Conservation (phyloP, 1,284 basidiomycete species). For the Marasmius fiardii region DNA sequence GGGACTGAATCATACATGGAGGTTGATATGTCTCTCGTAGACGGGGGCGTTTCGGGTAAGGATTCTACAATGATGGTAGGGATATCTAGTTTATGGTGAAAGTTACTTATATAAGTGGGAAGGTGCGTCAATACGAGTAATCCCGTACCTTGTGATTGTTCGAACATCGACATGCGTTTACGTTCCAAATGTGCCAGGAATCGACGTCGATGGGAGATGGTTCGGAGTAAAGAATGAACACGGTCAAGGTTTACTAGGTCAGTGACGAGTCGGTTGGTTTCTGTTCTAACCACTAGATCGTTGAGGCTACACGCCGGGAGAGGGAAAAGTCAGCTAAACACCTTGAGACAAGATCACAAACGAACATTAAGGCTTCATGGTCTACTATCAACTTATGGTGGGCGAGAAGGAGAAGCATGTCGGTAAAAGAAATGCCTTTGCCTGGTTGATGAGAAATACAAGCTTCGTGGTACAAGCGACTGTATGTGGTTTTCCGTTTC, state of each 20-base stretch:
- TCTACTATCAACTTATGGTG: conserved; percentile 94
- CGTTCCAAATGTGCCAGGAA: conserved; percentile 52
- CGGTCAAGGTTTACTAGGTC: conserved; percentile 84
- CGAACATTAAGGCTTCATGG: conserved; percentile 82
- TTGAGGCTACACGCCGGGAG: not conserved
- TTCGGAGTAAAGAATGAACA: conserved; percentile 75
- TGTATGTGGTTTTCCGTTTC: conserved; percentile 67
- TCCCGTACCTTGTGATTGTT: conserved; percentile 27
- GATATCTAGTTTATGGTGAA: conserved; percentile 41
- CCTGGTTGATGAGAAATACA: conserved; percentile 68
- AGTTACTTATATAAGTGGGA: conserved; percentile 7
- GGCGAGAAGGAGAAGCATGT: conserved; percentile 86
- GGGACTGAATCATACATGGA: conserved; percentile 41
- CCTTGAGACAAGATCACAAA: conserved; percentile 3
- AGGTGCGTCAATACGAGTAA: conserved; percentile 10
- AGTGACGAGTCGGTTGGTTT: conserved; percentile 76
- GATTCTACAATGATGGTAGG: conserved; percentile 66
- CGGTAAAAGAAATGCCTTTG: conserved; percentile 86
- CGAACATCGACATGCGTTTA: conserved; percentile 19
- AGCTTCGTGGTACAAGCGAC: conserved; percentile 83
- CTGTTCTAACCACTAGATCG: conserved; percentile 44
- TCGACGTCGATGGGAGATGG: conserved; percentile 69
- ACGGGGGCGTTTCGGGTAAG: conserved; percentile 45
- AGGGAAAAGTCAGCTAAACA: not conserved
- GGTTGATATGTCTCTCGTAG: conserved; percentile 56